Conservation (phyloP, 202 grass and related monocot species). For the Elaeis oleifera region DNA sequence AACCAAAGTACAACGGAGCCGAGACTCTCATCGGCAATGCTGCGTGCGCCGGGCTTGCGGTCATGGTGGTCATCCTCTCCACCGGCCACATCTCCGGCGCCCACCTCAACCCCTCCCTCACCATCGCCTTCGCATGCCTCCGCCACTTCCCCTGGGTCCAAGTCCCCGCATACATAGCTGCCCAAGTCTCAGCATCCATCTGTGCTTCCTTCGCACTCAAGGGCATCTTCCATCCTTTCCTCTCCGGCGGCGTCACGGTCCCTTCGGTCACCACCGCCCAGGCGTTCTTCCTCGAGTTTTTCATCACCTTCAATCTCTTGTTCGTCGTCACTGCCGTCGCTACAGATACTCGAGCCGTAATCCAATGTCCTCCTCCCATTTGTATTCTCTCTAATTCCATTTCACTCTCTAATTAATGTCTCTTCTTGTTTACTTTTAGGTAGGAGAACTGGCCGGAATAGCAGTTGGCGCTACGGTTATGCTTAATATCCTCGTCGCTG, state of each 20-base stretch:
- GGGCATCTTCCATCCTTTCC: conserved; percentile 84
- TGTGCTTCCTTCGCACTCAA: conserved; percentile 80
- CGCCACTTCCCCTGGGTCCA: conserved; percentile 93
- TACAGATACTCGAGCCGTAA: conserved; percentile 67
- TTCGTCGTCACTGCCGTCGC: conserved; percentile 90
- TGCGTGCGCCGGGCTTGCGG: conserved; percentile 65
- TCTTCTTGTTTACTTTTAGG: conserved; percentile 24
- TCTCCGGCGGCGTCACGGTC: conserved; percentile 82
- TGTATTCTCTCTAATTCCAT: not conserved
- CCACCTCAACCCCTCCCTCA: conserved; percentile 86
- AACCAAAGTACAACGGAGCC: conserved; percentile 80
- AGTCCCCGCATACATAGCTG: conserved; percentile 62
- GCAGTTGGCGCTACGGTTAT: conserved; percentile 64
- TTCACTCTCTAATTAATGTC: too few species aligned
- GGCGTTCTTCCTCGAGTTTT: conserved; percentile 89
- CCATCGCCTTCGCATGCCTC: conserved; percentile 72
- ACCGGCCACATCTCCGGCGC: conserved; percentile 89
- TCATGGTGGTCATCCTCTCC: conserved; percentile 79
- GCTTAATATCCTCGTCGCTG: conserved; percentile 78
- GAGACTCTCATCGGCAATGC: conserved; percentile 83
- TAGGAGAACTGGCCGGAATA: conserved; percentile 73
- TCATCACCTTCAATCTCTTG: conserved; percentile 84
- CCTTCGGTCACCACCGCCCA: conserved; percentile 61
- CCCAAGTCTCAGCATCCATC: conserved; percentile 68
- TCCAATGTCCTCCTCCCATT: not conserved